Base-by-base conservation (phyloP, 345 rosid species). In the Ceriops decandra region DNA sequence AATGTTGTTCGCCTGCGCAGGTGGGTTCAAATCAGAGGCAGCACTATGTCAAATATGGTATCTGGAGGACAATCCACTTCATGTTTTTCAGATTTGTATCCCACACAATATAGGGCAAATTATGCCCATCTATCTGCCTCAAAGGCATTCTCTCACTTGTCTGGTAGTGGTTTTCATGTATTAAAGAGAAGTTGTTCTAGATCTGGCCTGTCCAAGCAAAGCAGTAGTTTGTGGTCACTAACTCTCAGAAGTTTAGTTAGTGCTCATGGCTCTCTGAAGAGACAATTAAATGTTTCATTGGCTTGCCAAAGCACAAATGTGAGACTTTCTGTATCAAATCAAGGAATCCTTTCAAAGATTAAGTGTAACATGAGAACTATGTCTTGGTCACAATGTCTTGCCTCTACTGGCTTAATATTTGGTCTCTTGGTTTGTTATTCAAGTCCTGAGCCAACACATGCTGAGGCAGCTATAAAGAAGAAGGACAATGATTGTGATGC, bases 381-480 rank as follows among this genome's bases (percentile, higher is more conserved):
- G 26, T 73, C 76, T 54, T 72, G 82, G 86, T 76, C 74, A 31
- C 84, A 63, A 61, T 85, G 86, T 69, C 80, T 68, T 80, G 80
- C 83, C 21, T 81, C 85, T 60, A 78, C 80, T 19, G 82, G 89
- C 66, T 64, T 89, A 67, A 62, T 82, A 68, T 80, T 86, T 74
- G 87, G 91, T 73, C 82, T 91, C 71, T 75, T 87, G 68, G 83
- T 90, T 76, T 89, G 93, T 76, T 82, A 77, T 83, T 88, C 93
- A 11, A 81, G 72, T 81, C 79, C 86, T 62, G 80, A 85, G 67
- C 83, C 89, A 68, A 79, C 74, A 28, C 76, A 75, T 63, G 88
- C 99, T 59, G 91, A 91, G 75, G 82, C 89, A 57, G 71, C 80
- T 15, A 66, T 9, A 38, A 38, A 10, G 46, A 36, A 10, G 46